Conservation (phyloP, 768 basidiomycete genomes). For the Kwoniella newhampshirensis region DNA sequence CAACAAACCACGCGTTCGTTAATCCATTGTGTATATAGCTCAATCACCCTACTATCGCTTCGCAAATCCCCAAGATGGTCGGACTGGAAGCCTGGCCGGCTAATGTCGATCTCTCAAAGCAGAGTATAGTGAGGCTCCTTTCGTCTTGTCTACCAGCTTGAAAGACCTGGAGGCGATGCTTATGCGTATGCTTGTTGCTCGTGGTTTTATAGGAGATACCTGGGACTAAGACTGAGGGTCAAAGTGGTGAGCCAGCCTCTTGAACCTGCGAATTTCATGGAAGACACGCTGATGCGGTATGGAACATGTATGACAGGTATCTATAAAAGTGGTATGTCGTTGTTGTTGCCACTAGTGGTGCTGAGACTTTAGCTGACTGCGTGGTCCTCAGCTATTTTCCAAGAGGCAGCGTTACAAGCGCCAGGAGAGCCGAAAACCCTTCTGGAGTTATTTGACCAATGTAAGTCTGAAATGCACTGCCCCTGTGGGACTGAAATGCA, state of each 20-base stretch:
- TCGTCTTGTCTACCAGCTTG: background rate
- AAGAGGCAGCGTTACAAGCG: conserved; percentile 13
- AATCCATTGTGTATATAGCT: no score
- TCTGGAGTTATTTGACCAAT: conserved; percentile 48
- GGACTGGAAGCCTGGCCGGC: conserved; percentile 30
- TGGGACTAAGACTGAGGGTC: conserved; percentile 24
- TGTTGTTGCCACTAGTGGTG: no score
- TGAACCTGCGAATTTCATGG: background rate
- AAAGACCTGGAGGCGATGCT: no score
- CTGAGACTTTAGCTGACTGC: no score
- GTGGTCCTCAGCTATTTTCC: conserved; percentile 36
- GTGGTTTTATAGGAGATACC: conserved; percentile 29
- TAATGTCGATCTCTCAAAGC: conserved; percentile 34
- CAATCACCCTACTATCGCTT: no score
- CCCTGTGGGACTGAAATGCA: background rate
- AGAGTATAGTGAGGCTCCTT: conserved; percentile 40
- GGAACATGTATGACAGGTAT: conserved; percentile 15
- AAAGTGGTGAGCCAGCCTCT: conserved; percentile 29
- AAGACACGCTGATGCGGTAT: background rate
- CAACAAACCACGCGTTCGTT: no score
- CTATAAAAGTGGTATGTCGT: conserved; percentile 35
- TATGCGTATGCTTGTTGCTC: background rate
- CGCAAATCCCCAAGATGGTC: conserved; percentile 1
- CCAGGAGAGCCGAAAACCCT: conserved; percentile 37
- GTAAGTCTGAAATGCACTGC: conserved; percentile 34